Evolutionary conservation across 331 rosid genomes (phyloP), one percentile per base, ranked within the genome.

Genomic region (Dryas integrifolia): DNA sequence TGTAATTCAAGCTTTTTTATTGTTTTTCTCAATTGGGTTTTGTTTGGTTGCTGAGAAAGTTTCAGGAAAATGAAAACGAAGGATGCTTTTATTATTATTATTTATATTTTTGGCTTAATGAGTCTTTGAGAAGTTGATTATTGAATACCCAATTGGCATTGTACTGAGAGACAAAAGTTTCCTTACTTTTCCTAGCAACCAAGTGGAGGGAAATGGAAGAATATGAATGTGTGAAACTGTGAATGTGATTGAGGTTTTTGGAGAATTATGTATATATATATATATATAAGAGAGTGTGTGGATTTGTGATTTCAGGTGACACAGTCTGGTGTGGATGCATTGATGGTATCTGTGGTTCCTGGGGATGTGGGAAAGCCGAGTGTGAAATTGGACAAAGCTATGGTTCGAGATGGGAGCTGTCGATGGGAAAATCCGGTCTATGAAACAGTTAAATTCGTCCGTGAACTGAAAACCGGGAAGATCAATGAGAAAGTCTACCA

Each of bases 351-450:
- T 67, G 74, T 95, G 76, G 80, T 86, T 76, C 96, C 97, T 7
- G 96, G 80, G 26, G 96, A 95, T 49, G 77, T 89, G 67, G 97
- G 98, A 72, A 95, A 90, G 75, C 89, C 93, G 60, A 86, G 90
- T 59, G 72, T 66, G 78, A 89, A 74, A 77, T 79, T 83, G 18
- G 97, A 92, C 53, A 88, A 84, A 53, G 86, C 92, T 24, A 69
- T 82, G 4, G 81, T 88, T 78, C 83, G 78, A 72, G 92, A 95
- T 67, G 98, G 96, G 73, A 57, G 63, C 56, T 95, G 98, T 81
- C 75, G 84, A 68, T 95, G 99, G 99, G 94, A 88, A 18, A 88
- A 79, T 70, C 88, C 98, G 0, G 88, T 88, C 18, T 79, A 53
- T 18, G 94, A 92, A 84, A 86, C 96, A 0, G 84, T 95, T 64